Percentiles rank a stretch among this genome's conserved stretches.
phyloP scores from a whole-genome alignment of 129 eudicot genomes.

The Flaveria robusta region DNA sequence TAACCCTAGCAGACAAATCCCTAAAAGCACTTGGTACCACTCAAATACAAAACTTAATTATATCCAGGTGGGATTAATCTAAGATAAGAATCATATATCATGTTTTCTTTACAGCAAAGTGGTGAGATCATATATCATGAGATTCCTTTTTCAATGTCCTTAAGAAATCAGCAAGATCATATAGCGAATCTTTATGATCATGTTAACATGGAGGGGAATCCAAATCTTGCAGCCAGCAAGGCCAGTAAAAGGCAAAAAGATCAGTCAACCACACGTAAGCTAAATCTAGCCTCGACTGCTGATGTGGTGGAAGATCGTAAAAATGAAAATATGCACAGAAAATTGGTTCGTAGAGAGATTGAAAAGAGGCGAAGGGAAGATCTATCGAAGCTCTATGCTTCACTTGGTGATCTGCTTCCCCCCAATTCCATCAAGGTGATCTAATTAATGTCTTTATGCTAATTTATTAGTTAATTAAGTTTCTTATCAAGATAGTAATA shows the following conservation, averaged over 20 bases:
- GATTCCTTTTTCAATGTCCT: constrained; percentile 33
- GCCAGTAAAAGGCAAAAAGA: constrained; percentile 26
- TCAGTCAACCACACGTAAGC: constrained; percentile 3
- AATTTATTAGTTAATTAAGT: too few relatives aligned
- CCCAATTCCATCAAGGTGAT: constrained; percentile 59
- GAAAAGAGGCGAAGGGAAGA: constrained; percentile 70
- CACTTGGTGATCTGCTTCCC: constrained; percentile 66
- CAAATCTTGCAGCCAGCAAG: constrained; percentile 13
- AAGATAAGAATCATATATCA: constrained; percentile 25
- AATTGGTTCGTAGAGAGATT: constrained; percentile 50
- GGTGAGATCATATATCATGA: constrained; percentile 39
- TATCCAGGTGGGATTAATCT: constrained; percentile 33
- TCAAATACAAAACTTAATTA: constrained; percentile 22
- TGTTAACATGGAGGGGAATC: constrained; percentile 20
- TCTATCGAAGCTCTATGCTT: constrained; percentile 58
- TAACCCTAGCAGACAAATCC: constrained; percentile 21
- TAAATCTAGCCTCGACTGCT: constrained; percentile 18
- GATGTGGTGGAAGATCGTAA: not conserved
- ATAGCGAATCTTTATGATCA: constrained; percentile 18
- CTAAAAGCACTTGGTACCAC: constrained; percentile 4
- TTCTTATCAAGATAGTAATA: not conserved
- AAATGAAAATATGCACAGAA: constrained; percentile 33
- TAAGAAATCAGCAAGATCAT: constrained; percentile 43
- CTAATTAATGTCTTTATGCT: not conserved
- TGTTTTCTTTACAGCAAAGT: constrained; percentile 51